phyloP scores from a whole-genome alignment of 768 basidiomycete genomes.

The Xerocomellus intermedius region DNA sequence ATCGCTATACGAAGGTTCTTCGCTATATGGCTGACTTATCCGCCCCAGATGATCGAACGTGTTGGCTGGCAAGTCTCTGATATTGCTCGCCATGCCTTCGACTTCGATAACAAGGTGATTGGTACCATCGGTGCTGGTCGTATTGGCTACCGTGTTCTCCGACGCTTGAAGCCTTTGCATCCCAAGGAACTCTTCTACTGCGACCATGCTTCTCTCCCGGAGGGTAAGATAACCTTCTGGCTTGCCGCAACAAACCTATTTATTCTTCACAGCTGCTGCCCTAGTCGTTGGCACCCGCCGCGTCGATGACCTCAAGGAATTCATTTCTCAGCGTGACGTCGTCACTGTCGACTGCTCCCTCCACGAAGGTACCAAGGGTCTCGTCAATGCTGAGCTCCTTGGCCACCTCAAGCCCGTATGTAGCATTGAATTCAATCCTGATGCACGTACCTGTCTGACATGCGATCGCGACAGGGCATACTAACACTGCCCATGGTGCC shows the following conservation, averaged over 20 bases:
- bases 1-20: neutral
- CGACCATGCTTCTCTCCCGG: slow-evolving; percentile 72
- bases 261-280: slow-evolving; percentile 48
- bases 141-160: slow-evolving; percentile 77
- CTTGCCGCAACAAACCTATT: too few species aligned
- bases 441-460: neutral
- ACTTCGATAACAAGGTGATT: slow-evolving; percentile 85
- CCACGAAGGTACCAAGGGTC: slow-evolving; percentile 76
- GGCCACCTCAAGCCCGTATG: too few species aligned
- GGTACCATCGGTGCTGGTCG: slow-evolving; percentile 82
- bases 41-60: slow-evolving; percentile 66
- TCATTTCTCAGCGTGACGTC: slow-evolving; percentile 64
- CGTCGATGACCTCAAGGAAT: slow-evolving; percentile 70
- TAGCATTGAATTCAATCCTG: slow-evolving; percentile 77
- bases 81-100: slow-evolving; percentile 78
- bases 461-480: slow-evolving; percentile 48
- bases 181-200: slow-evolving; percentile 93
- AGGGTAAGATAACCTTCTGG: slow-evolving; percentile 44
- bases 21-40: neutral
- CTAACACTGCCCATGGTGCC: slow-evolving; percentile 86
- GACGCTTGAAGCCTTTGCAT: slow-evolving; percentile 67
- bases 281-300: slow-evolving; percentile 66
- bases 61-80: slow-evolving; percentile 86
- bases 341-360: slow-evolving; percentile 83
- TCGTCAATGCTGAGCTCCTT: slow-evolving; percentile 78